Conservation (phyloP, 345 rosid genomes). For the Erodium maritimum region DNA sequence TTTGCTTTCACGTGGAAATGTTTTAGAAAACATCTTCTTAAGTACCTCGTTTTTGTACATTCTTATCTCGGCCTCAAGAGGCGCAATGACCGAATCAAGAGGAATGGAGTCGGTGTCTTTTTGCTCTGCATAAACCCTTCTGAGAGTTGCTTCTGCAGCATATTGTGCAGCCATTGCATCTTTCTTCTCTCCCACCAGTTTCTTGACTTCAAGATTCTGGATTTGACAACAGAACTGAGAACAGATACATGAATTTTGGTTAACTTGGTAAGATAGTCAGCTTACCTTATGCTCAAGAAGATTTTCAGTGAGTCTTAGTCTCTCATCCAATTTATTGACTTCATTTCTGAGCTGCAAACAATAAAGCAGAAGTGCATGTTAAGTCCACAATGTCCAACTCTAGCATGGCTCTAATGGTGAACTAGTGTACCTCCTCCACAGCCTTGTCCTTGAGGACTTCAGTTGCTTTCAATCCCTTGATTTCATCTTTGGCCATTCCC, state of each 20-base stretch:
- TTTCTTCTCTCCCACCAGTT: conserved; percentile 47
- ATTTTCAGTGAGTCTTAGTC: conserved; percentile 37
- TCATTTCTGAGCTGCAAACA: conserved; percentile 44
- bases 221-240: conserved; percentile 6
- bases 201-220: conserved; percentile 76
- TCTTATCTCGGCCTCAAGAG: conserved; percentile 77
- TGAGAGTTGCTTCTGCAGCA: conserved; percentile 76
- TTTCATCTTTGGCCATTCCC: conserved; percentile 44
- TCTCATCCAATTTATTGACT: conserved; percentile 41
- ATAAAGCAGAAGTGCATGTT: conserved; percentile 1
- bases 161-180: conserved; percentile 83
- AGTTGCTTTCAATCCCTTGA: conserved; percentile 51
- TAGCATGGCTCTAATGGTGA: not conserved
- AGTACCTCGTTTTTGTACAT: conserved; percentile 62
- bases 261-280: conserved; percentile 19
- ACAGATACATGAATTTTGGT: not conserved
- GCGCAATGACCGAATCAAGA: conserved; percentile 61
- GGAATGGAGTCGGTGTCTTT: conserved; percentile 59
- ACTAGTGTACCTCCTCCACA: conserved; percentile 42
- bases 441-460: conserved; percentile 65
- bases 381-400: not conserved
- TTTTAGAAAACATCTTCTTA: not conserved
- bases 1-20: not conserved
- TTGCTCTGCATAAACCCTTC: conserved; percentile 56
- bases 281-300: conserved; percentile 70